Evolutionary conservation across 331 rosid species (phyloP).

Genomic region (Stylosanthes scabra): DNA sequence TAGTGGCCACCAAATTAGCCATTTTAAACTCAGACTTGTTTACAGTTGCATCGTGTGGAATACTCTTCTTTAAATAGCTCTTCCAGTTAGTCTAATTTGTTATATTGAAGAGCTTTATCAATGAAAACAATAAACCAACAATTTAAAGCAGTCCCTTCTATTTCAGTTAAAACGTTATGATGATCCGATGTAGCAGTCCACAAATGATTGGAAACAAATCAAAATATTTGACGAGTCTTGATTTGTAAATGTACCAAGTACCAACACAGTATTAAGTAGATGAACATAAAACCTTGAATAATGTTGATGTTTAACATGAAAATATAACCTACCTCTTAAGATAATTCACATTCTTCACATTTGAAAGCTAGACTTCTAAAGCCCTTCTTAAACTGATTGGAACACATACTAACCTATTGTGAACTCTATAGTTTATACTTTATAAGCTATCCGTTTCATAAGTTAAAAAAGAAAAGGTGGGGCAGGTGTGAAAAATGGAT

Average conservation of each 20-base stretch:
- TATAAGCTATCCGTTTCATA: slow-evolving; percentile 45
- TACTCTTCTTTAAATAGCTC: background rate
- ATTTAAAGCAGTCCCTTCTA: background rate
- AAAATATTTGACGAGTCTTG: slow-evolving; percentile 5
- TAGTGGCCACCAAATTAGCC: background rate
- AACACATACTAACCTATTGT: slow-evolving; percentile 33
- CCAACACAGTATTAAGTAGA: slow-evolving; percentile 18
- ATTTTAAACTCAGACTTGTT: background rate
- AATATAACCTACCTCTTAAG: slow-evolving; percentile 35
- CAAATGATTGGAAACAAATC: slow-evolving; percentile 1
- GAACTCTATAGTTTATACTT: slow-evolving; percentile 44
- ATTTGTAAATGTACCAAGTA: background rate
- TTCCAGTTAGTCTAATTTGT: slow-evolving; percentile 3
- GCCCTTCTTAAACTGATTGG: slow-evolving; percentile 39
- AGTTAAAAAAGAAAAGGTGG: background rate
- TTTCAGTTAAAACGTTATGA: slow-evolving; percentile 2
- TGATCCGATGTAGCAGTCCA: slow-evolving; percentile 9
- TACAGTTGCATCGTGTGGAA: background rate
- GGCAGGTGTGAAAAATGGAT: slow-evolving; percentile 12
- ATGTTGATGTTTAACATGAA: slow-evolving; percentile 41
- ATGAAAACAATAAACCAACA: too few species aligned
- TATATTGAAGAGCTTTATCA: background rate
- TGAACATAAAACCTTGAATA: slow-evolving; percentile 29
- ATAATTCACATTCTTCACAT: slow-evolving; percentile 57
- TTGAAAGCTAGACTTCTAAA: slow-evolving; percentile 47